Evolutionary conservation across 208 protist species (phyloP), one percentile per base, ranked within the genome.

Genomic region (Vickermania spadyakhi): DNA sequence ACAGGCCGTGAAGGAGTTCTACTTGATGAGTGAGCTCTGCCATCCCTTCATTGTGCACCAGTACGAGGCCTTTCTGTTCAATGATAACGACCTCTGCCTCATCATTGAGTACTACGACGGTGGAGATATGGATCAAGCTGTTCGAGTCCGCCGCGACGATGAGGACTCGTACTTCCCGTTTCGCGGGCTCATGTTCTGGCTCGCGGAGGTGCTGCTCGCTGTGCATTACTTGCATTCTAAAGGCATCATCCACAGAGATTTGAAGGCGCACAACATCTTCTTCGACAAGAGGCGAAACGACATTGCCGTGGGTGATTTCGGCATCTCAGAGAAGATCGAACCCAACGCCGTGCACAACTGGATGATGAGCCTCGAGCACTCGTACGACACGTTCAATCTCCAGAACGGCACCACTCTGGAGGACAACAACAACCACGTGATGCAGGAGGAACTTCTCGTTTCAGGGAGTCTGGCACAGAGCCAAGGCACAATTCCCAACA

Each of bases 211-310:
- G 55, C 72, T 84, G 25, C 72, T 94, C 2, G 86, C 77, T 7
- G 62, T 89, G 22, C 77, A 96, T 41, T 93, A 94, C 67, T 65
- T 96, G 28, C 90, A 96, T 60, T 50, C 61, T 1, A 41, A 81
- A 42, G 66, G 80, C 53, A 79, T 96, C 25, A 57, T 94, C 1
- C 91, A 97, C 62, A 79, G 91, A 21, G 91, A 97, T 52, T 67
- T 97, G 59, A 97, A 97, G 50, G 83, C 75, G 1, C 87, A 93
- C 50, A 97, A 97, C 60, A 72, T 97, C 27, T 97, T 97, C 58
- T 26, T 96, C 7, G 73, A 90, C 18, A 36, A 67, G 25, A 14
- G 51, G 23, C 79, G 70, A 21, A 49, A 65, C 7, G 65, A 72
- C 31, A 75, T 96, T 30, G 86, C 83, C 13, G 70, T 95, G 41